These are phyloP conservation scores for Cercospora zeae-maydis DNA, from an alignment of 2,329 filamentous ascomycete species.

Conservation along the genomic window DNA sequence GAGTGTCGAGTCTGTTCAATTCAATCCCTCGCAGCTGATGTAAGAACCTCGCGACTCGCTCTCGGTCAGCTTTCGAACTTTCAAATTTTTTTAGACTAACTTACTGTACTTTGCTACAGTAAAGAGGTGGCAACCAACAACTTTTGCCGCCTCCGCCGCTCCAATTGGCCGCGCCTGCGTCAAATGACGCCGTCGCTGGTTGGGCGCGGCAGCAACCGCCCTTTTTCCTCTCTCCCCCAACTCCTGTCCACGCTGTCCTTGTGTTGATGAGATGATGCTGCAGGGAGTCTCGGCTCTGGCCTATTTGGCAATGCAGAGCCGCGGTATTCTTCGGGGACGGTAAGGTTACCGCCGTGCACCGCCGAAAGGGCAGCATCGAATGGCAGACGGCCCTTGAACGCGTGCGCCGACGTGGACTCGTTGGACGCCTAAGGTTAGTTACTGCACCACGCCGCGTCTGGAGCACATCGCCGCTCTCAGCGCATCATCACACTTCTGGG, in stretches of 20 bases:
- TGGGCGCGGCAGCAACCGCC: background rate
- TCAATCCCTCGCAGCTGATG: background rate
- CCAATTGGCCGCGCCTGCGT: conserved; percentile 4
- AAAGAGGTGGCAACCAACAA: background rate
- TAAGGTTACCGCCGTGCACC: too few species aligned
- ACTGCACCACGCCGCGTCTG: conserved; percentile 5
- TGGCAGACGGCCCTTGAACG: conserved; percentile 6
- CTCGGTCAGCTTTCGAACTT: background rate
- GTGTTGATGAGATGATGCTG: too few species aligned
- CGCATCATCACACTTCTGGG: conserved; percentile 4
- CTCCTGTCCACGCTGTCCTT: too few species aligned
- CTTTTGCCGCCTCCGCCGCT: background rate
- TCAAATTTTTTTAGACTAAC: too few species aligned
- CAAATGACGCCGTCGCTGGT: background rate
- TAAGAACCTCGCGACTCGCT: background rate
- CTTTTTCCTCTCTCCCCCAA: background rate
- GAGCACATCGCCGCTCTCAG: conserved; percentile 1
- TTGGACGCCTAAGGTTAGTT: background rate
- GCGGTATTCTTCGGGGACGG: background rate
- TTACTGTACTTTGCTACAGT: too few species aligned
- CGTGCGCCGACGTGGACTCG: background rate
- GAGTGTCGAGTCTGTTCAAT: background rate
- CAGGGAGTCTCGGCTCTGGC: background rate
- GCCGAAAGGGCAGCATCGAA: conserved; percentile 1
- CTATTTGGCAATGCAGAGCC: background rate